These are phyloP conservation scores for Termitomyces sp. DNA, from an alignment of 768 basidiomycete species.

Conservation along the genomic window DNA sequence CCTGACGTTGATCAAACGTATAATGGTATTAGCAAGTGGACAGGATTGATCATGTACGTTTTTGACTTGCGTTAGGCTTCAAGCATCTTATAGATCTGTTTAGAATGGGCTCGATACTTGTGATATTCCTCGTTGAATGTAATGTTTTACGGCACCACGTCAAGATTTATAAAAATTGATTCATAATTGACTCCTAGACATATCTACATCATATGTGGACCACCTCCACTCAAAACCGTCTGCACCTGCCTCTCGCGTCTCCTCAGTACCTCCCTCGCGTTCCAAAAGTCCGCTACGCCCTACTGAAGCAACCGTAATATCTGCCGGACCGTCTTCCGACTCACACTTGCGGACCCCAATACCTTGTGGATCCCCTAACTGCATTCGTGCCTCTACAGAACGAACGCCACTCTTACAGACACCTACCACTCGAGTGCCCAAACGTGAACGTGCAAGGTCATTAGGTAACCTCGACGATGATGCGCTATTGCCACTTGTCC, in stretches of 20 bases:
- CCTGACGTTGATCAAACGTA: conserved; percentile 39
- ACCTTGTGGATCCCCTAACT: conserved; percentile 1
- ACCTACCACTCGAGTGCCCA: background rate
- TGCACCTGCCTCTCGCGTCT: conserved; percentile 31
- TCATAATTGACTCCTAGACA: conserved; percentile 34
- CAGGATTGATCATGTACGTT: conserved; percentile 71
- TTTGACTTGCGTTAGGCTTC: background rate
- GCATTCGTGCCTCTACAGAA: conserved; percentile 1
- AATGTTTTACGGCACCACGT: conserved; percentile 20
- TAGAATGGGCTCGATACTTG: conserved; percentile 58
- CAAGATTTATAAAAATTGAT: background rate
- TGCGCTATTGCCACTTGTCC: conserved; percentile 11
- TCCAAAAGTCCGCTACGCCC: conserved; percentile 13
- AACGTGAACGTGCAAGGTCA: conserved; percentile 10
- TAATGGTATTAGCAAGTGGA: conserved; percentile 46
- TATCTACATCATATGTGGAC: conserved; percentile 73
- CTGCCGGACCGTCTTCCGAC: background rate
- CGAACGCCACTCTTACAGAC: conserved; percentile 7
- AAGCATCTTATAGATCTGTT: background rate
- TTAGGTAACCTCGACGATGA: conserved; percentile 11
- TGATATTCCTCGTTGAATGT: conserved; percentile 82
- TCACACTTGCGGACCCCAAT: background rate
- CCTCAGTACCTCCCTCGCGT: conserved; percentile 20
- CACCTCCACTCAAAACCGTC: conserved; percentile 60
- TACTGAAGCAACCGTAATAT: background rate